Evolutionary conservation across 1,284 basidiomycete genomes (phyloP), one percentile per base, ranked within the genome.

Genomic region (Pisolithus thermaeus): DNA sequence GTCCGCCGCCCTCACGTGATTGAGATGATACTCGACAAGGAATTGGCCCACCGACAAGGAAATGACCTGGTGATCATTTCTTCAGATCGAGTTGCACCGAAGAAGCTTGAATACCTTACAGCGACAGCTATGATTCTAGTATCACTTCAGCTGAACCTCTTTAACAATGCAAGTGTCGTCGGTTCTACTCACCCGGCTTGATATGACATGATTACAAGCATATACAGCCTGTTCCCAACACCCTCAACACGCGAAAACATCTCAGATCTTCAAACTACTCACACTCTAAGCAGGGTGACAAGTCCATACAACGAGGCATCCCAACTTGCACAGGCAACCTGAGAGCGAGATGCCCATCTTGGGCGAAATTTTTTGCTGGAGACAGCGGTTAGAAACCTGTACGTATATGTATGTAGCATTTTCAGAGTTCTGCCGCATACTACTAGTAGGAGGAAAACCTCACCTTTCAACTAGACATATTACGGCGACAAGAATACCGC

Each of bases 141-240:
- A 2, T 5, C 4, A 48, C n/a, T 22, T 30, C 36, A 4, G 38
- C 8, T 23, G 25, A 45, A 42, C 16, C 25, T 47, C 32, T 28
- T 23, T 32, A 14, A n/a, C 23, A 43, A 9, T 4, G 20, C 11
- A 35, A 25, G 5, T n/a, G 27, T 14, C 14, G 20, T 23, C 14
- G 4, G 3, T 25, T 30, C 16, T 11, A 55, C 84, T 68, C 61
- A 86, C 83, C 81, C 78, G 25, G 79, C 53, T 52, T 84, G 78
- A 57, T 83, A 79, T 22, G 81, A 78, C 84, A 87, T 87, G 14
- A 80, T 76, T 52, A 83, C 70, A 16, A 88, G 74, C 84, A 88
- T 87, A 61, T 87, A 87, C 52, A 77, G 65, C 54, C 84, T 85
- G 50, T 36, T 39, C 32, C 23, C 4, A 52, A 12, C 39, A 46